Evolutionary conservation across 108 stramenopile genomes (phyloP).

Genomic region (Asterionellopsis glacialis): DNA sequence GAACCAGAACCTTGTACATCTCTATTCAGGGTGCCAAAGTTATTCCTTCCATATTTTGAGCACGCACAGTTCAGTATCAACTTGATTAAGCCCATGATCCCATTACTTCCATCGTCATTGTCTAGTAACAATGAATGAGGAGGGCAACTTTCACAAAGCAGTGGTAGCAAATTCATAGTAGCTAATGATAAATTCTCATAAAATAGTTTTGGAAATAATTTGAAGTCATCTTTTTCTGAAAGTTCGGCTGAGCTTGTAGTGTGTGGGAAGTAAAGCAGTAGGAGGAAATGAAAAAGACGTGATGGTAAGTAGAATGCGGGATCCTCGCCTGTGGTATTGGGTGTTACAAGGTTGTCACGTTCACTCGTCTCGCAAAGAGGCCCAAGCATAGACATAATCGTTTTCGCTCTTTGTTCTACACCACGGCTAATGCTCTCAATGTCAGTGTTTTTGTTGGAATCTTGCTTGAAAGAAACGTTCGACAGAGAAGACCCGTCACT

Average conservation of each 20-base stretch:
- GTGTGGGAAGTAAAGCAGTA: constrained; percentile 15
- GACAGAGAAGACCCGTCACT: neutral
- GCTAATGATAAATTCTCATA: constrained; percentile 20
- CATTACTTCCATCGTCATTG: constrained; percentile 2
- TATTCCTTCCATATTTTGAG: neutral
- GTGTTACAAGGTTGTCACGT: no score
- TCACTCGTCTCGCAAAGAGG: no score
- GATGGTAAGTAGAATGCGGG: neutral
- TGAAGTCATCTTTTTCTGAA: no score
- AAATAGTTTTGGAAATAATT: no score
- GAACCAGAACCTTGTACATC: neutral
- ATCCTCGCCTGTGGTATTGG: no score
- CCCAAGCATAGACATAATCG: no score
- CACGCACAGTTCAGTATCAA: constrained; percentile 19
- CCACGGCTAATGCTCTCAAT: no score
- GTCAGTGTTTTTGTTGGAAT: no score
- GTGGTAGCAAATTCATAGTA: constrained; percentile 47
- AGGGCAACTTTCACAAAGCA: constrained; percentile 57
- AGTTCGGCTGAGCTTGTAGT: neutral
- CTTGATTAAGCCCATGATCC: constrained; percentile 29
- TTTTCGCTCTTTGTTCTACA: no score
- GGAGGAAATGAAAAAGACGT: constrained; percentile 21
- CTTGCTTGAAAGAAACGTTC: neutral
- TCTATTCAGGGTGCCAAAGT: neutral
- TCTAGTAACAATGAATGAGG: constrained; percentile 40